phyloP scores from a whole-genome alignment of 305 asterid species.

The Fraxinus ornus region DNA sequence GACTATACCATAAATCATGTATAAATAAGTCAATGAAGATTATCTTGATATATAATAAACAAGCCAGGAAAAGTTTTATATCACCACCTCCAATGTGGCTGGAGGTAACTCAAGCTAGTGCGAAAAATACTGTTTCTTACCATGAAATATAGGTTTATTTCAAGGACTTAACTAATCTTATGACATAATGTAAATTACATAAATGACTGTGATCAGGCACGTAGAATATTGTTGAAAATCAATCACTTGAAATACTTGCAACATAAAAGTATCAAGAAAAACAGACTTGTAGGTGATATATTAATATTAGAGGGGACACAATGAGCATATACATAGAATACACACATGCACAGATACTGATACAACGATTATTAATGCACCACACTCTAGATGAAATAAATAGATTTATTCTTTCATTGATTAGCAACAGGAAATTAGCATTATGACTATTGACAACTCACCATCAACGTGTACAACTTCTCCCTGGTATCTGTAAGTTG shows the following conservation, averaged over 20 bases:
- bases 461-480: constrained; percentile 72
- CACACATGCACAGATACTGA: not conserved
- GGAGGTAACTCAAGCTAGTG: constrained; percentile 1
- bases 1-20: constrained; percentile 2
- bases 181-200: not conserved
- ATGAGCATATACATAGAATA: not conserved
- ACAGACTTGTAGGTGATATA: not conserved
- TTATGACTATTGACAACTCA: constrained; percentile 31
- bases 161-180: not conserved
- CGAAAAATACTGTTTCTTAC: not conserved
- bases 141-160: not conserved
- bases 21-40: not conserved
- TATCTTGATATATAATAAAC: not conserved
- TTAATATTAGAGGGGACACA: not conserved
- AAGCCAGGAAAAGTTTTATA: not conserved
- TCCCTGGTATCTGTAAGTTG: constrained; percentile 66
- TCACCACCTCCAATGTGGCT: not conserved
- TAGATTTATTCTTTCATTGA: constrained; percentile 6
- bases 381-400: not conserved
- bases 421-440: constrained; percentile 1
- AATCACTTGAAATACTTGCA: not conserved
- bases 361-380: not conserved
- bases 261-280: not conserved
- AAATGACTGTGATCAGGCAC: not conserved
- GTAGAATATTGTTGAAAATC: not conserved